Conservation (phyloP, 257 asterid genomes). For the Lycium ferocissimum region DNA sequence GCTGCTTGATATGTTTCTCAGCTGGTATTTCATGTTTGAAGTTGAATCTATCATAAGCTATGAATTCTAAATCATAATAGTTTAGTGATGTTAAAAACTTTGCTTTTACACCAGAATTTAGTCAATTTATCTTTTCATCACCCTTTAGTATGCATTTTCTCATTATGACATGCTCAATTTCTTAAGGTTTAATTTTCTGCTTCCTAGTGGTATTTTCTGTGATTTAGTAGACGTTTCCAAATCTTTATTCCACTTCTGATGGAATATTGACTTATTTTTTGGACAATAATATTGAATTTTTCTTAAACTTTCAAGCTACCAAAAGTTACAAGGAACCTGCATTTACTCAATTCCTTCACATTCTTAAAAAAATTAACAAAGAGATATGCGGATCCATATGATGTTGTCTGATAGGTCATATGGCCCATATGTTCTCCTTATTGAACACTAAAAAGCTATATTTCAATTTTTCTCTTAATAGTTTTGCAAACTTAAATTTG, state of each 20-base stretch:
- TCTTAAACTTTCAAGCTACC: background rate
- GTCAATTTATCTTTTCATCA: constrained; percentile 15
- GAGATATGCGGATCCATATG: constrained; percentile 4
- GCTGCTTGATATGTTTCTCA: background rate
- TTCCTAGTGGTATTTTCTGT: background rate
- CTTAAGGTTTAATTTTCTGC: background rate
- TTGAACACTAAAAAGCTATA: background rate
- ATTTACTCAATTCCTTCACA: background rate
- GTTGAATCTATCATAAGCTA: constrained; percentile 8
- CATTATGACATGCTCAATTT: background rate
- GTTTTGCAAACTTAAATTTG: background rate
- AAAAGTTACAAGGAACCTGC: background rate
- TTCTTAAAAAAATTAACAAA: background rate
- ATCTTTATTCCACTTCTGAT: background rate
- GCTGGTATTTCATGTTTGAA: constrained; percentile 18
- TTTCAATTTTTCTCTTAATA: background rate
- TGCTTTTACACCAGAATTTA: background rate
- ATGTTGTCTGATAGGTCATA: constrained; percentile 3
- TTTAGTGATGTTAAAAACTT: background rate
- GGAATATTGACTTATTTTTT: background rate
- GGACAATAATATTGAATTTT: background rate
- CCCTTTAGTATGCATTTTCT: background rate
- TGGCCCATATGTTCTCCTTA: constrained; percentile 12
- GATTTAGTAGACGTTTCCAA: background rate
- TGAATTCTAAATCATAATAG: background rate